Base-by-base conservation (phyloP, 2,329 filamentous ascomycete genomes). In the Endoconidiophora laricicola region DNA sequence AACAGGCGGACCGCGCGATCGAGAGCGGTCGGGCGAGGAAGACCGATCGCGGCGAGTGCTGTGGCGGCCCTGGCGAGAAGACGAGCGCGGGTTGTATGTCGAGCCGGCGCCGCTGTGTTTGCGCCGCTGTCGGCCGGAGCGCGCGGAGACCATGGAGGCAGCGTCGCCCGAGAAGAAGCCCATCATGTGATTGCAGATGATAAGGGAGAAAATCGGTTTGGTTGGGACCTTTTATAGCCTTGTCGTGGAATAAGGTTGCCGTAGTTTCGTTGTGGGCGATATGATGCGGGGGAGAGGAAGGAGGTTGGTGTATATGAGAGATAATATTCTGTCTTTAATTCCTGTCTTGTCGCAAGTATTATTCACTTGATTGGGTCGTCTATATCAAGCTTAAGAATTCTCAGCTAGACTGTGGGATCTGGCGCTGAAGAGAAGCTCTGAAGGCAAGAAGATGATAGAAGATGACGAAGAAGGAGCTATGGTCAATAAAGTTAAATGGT, bases 151-250 rank as follows among this genome's bases (percentile, higher is more conserved):
- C 23, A 48, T 33, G 12, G 54, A 55, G 18, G 48, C 44, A 41
- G 37, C 42, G 46, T 55, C 54, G 48, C 46, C 41, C 16, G 52
- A 54, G 47, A 52, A 53, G 45, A 53, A 55, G 37, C 52, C 50
- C 54, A 55, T 55, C 41, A 18, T 52, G 16, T 52, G 45, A 47
- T 14, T 14, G 18, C 26, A 37, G 18, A 24, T 18, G 44, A 20
- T 9, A n/a, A 22, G 33, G 14, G 33, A 22, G 18, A 6, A 9
- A 14, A 6, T 7, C 20, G n/a, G 26, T 33, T 33, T 33, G 26
- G 12, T 12, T 23, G 33, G 3, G 16, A 37, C 18, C 14, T 26
- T n/a, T 33, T 20, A 6, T 38, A 9, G 6, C 10, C 4, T n/a
- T 22, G 12, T 29, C 6, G 26, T 10, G 1, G 26, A 33, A 33